Evolutionary conservation across 108 stramenopile species (phyloP), one percentile per base, ranked within the genome.

Genomic region (Cyclotella distinguenda): DNA sequence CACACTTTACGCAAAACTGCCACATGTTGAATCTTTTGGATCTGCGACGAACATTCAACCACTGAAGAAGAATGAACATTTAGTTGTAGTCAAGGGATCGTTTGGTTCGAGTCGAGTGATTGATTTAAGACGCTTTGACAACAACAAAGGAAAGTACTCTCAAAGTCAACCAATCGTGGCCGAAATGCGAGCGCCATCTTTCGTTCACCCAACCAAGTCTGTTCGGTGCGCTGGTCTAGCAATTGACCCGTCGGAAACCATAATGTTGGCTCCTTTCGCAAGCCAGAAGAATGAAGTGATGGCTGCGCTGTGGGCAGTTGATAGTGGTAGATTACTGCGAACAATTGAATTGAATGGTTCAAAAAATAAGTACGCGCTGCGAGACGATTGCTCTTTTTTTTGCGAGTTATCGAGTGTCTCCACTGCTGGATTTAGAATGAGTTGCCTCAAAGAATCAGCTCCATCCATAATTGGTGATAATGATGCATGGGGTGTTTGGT

Each of bases 81-180:
- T 64, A 31, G 38, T 56, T 18, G 44, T 48, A 26, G 61, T 31
- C 21, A 72, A 72, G 39, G 54, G 70, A 25, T 72, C 70, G 11
- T 72, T 72, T 30, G 70, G 70, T 26, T 46, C 70, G 18, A 64
- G 70, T 44, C 44, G 50, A 38, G 33, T 72, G 26, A 48, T 55
- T 15, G 71, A 72, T 57, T 3, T 64, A 18, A 38, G 70, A 19
- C 36, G 54, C 10, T 35, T 72, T 23, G 27, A 28, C 45, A 64
- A 64, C 11, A 64, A 42, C 27, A 53, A 48, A 31, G 44, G 1
- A 33, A 6, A 52, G 35, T n/a, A 27, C 28, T 35, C 51, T 13
- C 21, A 61, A 54, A n/a, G 36, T 30, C 15, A 22, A 19, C 52
- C 62, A 3, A 27, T 39, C 15, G 4, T 72, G 10, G 10, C 56